A percentile compares a stretch with the other conserved stretches of the same genome.
Evolutionary conservation across 306 rosid species (phyloP).

Genomic region (Alnus glutinosa): DNA sequence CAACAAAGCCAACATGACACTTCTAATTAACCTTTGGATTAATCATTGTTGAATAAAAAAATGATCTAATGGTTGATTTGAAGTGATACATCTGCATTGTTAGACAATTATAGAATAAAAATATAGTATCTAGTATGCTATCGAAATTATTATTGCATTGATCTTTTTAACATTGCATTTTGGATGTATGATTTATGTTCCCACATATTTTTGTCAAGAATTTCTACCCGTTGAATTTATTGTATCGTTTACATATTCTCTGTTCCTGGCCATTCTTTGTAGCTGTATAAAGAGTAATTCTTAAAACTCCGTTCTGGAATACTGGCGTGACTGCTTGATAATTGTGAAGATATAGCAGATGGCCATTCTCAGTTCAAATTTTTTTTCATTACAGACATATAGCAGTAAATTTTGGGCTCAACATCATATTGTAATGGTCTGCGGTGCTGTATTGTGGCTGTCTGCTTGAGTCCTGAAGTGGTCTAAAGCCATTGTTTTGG

Average conservation of each 20-base stretch:
- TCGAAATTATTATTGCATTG: neutral
- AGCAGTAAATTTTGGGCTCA: neutral
- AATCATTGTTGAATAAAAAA: too few relatives aligned
- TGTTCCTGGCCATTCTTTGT: neutral
- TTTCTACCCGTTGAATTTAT: neutral
- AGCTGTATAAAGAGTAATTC: neutral
- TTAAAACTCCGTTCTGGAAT: neutral
- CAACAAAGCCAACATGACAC: too few relatives aligned
- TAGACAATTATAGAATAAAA: too few relatives aligned
- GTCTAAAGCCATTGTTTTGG: neutral
- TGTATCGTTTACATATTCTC: neutral
- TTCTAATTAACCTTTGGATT: too few relatives aligned
- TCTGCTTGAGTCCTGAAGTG: neutral
- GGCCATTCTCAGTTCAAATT: too few relatives aligned
- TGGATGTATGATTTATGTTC: neutral
- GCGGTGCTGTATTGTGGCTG: neutral
- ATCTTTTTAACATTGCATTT: neutral
- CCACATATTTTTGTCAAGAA: neutral
- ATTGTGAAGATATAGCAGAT: neutral
- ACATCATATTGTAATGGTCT: neutral
- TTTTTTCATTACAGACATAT: neutral
- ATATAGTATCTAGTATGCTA: neutral
- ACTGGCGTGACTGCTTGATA: neutral
- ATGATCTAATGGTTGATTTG: too few relatives aligned
- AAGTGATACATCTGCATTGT: too few relatives aligned